phyloP scores from a whole-genome alignment of 2,329 filamentous ascomycete species.

The Aspergillus transmontanensis region DNA sequence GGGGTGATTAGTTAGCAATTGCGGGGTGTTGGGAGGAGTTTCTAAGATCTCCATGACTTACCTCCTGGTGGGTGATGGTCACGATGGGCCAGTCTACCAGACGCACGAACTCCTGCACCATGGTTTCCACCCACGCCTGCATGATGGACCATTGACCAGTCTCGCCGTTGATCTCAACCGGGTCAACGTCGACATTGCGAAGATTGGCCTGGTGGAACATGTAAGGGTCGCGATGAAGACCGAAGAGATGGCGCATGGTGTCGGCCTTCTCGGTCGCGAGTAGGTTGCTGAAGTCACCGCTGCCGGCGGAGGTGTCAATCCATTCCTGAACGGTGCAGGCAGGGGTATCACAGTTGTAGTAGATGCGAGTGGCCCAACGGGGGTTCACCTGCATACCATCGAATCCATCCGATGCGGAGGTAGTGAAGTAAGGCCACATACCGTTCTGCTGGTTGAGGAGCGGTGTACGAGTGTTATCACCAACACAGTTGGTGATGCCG shows the following conservation, averaged over 20 bases:
- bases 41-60: conserved; percentile 24
- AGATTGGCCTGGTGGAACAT: conserved; percentile 69
- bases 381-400: conserved; percentile 60
- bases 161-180: conserved; percentile 53
- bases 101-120: conserved; percentile 57
- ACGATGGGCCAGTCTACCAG: conserved; percentile 58
- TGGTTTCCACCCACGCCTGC: conserved; percentile 59
- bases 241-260: conserved; percentile 60
- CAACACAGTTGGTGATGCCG: conserved; percentile 63
- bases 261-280: conserved; percentile 54
- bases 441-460: conserved; percentile 56
- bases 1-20: conserved; percentile 1
- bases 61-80: conserved; percentile 59
- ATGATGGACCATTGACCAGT: conserved; percentile 54
- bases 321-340: conserved; percentile 62
- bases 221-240: conserved; percentile 58
- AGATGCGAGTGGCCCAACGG: conserved; percentile 64
- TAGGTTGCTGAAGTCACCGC: conserved; percentile 56
- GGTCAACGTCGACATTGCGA: conserved; percentile 52
- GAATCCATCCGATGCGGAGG: conserved; percentile 55
- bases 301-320: conserved; percentile 60
- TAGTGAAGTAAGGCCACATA: conserved; percentile 61
- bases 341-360: conserved; percentile 64
- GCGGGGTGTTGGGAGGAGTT: neutral
- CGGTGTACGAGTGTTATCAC: conserved; percentile 62